Conservation (phyloP, 805 yeast species). For the Yarrowia osloensis region DNA sequence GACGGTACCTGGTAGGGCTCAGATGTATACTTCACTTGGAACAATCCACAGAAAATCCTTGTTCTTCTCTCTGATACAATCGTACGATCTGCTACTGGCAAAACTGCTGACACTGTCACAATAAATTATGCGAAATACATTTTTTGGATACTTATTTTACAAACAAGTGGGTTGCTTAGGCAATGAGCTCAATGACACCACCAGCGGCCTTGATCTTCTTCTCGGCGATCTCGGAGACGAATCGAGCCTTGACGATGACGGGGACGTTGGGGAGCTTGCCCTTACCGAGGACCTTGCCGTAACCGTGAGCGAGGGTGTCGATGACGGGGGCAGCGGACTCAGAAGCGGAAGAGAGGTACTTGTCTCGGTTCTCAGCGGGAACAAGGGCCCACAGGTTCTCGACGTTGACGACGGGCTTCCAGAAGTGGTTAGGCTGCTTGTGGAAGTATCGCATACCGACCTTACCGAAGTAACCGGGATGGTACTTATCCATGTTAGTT, state of each 20-base stretch:
- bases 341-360: slow-evolving; percentile 81
- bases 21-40: no score
- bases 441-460: slow-evolving; percentile 99
- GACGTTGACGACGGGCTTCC: slow-evolving; percentile 97
- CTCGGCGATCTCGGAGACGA: slow-evolving; percentile 98
- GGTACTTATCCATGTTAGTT: slow-evolving; percentile 99
- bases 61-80: no score
- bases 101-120: background rate
- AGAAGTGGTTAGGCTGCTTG: slow-evolving; percentile 89
- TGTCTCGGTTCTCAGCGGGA: slow-evolving; percentile 91
- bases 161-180: slow-evolving; percentile 54
- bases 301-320: slow-evolving; percentile 98
- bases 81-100: no score
- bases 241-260: slow-evolving; percentile 99
- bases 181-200: slow-evolving; percentile 99
- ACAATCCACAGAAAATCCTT: no score
- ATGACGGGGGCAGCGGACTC: slow-evolving; percentile 96
- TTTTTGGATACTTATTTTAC: slow-evolving; percentile 25
- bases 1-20: no score
- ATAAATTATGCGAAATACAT: slow-evolving; percentile 30
- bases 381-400: slow-evolving; percentile 98
- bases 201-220: slow-evolving; percentile 99
- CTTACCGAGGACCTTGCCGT: slow-evolving; percentile 99
- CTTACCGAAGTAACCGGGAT: slow-evolving; percentile 99
- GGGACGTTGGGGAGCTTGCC: slow-evolving; percentile 98